A percentile compares a stretch with the other conserved stretches of the same genome.
These are phyloP conservation scores for Phytophthora europaea DNA, from an alignment of 352 stramenopile species.

Conservation along the genomic window DNA sequence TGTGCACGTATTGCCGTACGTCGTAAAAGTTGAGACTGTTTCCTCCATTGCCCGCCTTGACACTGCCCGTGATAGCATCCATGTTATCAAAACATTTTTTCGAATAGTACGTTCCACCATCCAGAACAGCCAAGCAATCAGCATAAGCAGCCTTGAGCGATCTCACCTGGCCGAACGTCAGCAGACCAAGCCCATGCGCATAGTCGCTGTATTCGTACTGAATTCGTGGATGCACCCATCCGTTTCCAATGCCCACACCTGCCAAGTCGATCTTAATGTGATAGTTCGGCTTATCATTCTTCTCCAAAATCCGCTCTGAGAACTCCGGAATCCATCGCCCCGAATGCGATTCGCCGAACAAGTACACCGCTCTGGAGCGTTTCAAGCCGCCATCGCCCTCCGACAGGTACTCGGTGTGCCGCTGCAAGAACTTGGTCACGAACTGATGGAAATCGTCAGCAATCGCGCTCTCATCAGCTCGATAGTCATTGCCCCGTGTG, in stretches of 20 bases:
- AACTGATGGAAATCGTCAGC: slow-evolving; percentile 95
- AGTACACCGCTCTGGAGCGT: slow-evolving; percentile 88
- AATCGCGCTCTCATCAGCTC: slow-evolving; percentile 54
- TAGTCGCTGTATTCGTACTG: slow-evolving; percentile 97
- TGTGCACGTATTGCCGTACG: slow-evolving; percentile 81
- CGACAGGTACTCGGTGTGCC: slow-evolving; percentile 82
- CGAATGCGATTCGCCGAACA: slow-evolving; percentile 97
- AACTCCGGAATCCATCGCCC: slow-evolving; percentile 98
- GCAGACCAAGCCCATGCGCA: slow-evolving; percentile 93
- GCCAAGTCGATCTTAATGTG: slow-evolving; percentile 67
- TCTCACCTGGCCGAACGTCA: slow-evolving; percentile 85
- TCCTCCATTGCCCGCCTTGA: slow-evolving; percentile 48
- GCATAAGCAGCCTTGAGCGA: slow-evolving; percentile 68
- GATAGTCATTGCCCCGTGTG: slow-evolving; percentile 64
- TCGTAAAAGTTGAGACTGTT: slow-evolving; percentile 95
- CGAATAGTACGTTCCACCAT: slow-evolving; percentile 76
- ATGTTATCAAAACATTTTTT: slow-evolving; percentile 93
- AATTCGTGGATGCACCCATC: slow-evolving; percentile 96
- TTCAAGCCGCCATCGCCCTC: slow-evolving; percentile 46
- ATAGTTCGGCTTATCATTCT: slow-evolving; percentile 68
- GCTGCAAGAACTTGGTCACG: slow-evolving; percentile 92
- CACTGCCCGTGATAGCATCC: slow-evolving; percentile 87
- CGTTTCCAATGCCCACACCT: slow-evolving; percentile 97
- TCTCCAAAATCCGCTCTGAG: slow-evolving; percentile 92
- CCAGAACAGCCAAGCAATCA: slow-evolving; percentile 82